Evolutionary conservation across 352 stramenopile species (phyloP).

Genomic region (Globisporangium perplexum): DNA sequence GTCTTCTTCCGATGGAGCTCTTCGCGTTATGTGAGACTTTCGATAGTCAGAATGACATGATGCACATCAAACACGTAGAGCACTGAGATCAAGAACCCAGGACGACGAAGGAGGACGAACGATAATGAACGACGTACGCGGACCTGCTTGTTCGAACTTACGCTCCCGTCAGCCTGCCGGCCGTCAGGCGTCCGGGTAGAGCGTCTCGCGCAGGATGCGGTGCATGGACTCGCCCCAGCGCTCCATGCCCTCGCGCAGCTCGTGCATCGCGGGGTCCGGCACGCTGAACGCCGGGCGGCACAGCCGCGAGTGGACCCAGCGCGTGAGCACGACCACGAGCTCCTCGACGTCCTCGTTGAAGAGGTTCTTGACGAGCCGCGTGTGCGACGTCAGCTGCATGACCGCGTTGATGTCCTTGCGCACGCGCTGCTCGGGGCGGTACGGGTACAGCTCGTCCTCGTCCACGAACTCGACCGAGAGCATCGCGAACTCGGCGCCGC

Average conservation of each 20-base stretch:
- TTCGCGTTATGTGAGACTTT: background rate
- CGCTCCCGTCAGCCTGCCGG: no score
- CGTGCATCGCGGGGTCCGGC: slow-evolving; percentile 19
- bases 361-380: slow-evolving; percentile 9
- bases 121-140: no score
- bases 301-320: slow-evolving; percentile 31
- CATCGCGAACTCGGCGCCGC: slow-evolving; percentile 28
- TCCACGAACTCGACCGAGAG: slow-evolving; percentile 31
- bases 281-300: slow-evolving; percentile 24
- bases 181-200: slow-evolving; percentile 12
- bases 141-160: no score
- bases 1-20: no score
- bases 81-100: no score
- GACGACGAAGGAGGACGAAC: no score
- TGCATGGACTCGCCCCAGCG: slow-evolving; percentile 36
- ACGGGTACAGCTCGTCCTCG: slow-evolving; percentile 37
- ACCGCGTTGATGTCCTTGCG: slow-evolving; percentile 34
- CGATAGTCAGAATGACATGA: no score
- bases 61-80: no score
- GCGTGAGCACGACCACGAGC: slow-evolving; percentile 32
- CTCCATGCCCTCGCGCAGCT: slow-evolving; percentile 35
- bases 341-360: slow-evolving; percentile 16
- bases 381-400: slow-evolving; percentile 18
- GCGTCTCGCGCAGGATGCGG: slow-evolving; percentile 25
- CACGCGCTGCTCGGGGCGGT: slow-evolving; percentile 29